Conservation (phyloP, 139 green algal species). For the Chlorella sorokiniana region DNA sequence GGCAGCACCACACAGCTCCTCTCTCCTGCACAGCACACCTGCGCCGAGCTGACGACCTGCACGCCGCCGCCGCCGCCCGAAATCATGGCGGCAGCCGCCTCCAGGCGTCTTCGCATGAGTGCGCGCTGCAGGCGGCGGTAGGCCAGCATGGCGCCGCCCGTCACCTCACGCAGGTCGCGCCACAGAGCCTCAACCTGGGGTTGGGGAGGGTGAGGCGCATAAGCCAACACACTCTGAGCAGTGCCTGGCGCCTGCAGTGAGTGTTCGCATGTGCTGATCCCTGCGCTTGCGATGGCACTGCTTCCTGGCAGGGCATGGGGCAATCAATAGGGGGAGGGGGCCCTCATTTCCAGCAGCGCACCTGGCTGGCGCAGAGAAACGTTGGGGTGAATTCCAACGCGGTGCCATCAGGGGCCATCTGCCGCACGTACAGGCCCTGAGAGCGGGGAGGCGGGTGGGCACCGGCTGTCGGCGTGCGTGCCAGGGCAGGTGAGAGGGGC, state of each 20-base stretch:
- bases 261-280: too few species aligned
- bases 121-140: slow-evolving; percentile 27
- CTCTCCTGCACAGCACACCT: background rate
- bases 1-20: too few species aligned
- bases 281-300: too few species aligned
- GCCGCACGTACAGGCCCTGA: slow-evolving; percentile 17
- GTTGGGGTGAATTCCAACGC: slow-evolving; percentile 18
- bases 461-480: background rate
- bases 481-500: background rate
- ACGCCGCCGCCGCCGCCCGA: background rate
- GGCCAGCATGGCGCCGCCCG: slow-evolving; percentile 19
- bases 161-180: slow-evolving; percentile 19
- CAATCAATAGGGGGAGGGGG: too few species aligned
- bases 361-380: slow-evolving; percentile 8
- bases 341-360: too few species aligned
- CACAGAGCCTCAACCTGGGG: slow-evolving; percentile 14
- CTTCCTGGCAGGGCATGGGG: too few species aligned
- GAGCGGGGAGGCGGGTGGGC: too few species aligned
- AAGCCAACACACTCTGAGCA: too few species aligned
- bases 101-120: slow-evolving; percentile 10
- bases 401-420: slow-evolving; percentile 7
- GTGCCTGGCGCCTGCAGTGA: too few species aligned
- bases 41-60: background rate
- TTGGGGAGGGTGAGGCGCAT: background rate
- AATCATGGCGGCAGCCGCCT: slow-evolving; percentile 15